A percentile compares a stretch with the other conserved stretches of the same genome.
These are phyloP conservation scores for Cyclotella cryptica DNA, from an alignment of 108 stramenopile species.

Conservation along the genomic window DNA sequence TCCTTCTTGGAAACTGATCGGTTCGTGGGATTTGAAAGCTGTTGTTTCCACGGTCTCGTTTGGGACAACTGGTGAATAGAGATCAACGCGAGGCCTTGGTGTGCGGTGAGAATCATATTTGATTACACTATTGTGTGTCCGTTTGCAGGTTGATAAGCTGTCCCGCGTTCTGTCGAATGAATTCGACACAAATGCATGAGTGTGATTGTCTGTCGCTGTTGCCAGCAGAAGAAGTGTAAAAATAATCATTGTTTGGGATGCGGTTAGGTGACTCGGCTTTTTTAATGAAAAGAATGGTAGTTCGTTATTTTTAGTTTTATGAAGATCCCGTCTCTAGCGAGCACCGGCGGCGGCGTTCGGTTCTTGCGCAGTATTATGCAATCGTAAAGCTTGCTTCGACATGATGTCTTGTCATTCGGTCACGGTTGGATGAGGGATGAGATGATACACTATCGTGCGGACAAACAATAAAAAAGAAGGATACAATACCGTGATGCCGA, in stretches of 20 bases:
- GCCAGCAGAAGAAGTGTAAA: neutral
- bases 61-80: neutral
- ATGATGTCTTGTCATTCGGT: too few relatives aligned
- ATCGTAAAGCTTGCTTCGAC: too few relatives aligned
- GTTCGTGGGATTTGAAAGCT: neutral
- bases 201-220: neutral
- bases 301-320: too few relatives aligned
- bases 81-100: neutral
- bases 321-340: too few relatives aligned
- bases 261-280: too few relatives aligned
- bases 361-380: too few relatives aligned
- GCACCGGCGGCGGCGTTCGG: too few relatives aligned
- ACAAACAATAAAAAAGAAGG: too few relatives aligned
- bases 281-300: too few relatives aligned
- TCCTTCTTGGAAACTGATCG: neutral
- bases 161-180: neutral
- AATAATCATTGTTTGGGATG: neutral
- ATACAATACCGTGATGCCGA: too few relatives aligned
- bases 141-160: neutral
- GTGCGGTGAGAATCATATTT: neutral
- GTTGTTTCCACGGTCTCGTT: neutral
- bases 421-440: too few relatives aligned
- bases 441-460: too few relatives aligned
- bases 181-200: slow-evolving; percentile 1
- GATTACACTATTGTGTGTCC: neutral